Evolutionary conservation across 139 green algal genomes (phyloP).

Genomic region (Diplosphaera chodatii): DNA sequence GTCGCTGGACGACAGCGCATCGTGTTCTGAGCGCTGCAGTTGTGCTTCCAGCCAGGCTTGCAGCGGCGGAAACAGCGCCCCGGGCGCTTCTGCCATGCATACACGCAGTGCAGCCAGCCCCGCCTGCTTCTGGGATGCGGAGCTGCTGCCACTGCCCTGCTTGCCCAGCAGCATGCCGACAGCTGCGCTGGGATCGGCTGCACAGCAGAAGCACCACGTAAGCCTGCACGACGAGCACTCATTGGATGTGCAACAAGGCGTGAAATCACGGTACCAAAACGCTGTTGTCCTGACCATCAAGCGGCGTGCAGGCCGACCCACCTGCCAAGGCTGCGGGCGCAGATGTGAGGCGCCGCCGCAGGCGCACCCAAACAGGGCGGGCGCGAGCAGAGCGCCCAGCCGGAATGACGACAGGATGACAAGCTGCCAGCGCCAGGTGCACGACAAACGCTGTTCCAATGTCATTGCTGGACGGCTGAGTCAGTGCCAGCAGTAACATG

Average conservation of each 20-base stretch:
- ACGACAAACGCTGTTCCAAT: neutral
- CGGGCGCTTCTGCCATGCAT: conserved; percentile 31
- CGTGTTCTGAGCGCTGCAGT: conserved; percentile 39
- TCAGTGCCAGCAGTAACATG: conserved; percentile 6
- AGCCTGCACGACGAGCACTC: no score
- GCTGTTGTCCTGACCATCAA: no score
- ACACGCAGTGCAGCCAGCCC: conserved; percentile 46
- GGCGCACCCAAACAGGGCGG: neutral
- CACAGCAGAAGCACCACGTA: neutral
- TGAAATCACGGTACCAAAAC: no score
- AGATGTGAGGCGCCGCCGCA: neutral
- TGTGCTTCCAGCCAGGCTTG: conserved; percentile 21
- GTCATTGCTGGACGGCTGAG: neutral
- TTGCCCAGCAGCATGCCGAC: conserved; percentile 28
- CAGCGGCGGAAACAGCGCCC: conserved; percentile 28
- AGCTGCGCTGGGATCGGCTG: conserved; percentile 2
- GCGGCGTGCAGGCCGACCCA: no score
- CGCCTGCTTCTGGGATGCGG: conserved; percentile 17
- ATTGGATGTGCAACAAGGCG: neutral
- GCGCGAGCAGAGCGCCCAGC: neutral
- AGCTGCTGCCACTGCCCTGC: conserved; percentile 25
- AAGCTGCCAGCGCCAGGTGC: conserved; percentile 48
- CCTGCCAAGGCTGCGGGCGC: neutral
- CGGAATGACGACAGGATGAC: conserved; percentile 54
- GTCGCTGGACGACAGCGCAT: conserved; percentile 43